Evolutionary conservation across 257 asterid genomes (phyloP), one percentile per base, ranked within the genome.

Genomic region (Nicotiana knightiana): DNA sequence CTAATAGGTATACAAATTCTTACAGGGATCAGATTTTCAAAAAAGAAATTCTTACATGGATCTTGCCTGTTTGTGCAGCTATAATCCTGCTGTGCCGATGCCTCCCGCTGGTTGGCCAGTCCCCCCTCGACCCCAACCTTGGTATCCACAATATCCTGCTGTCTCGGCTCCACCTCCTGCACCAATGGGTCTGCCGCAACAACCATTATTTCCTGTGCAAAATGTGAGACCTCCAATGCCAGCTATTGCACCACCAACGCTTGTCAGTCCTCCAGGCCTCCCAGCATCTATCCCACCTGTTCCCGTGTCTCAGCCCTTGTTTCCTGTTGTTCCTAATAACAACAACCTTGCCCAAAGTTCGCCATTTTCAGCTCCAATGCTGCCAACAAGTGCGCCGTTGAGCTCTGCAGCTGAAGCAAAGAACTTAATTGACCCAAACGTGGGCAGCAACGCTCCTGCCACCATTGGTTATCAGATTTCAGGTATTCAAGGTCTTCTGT

Each of bases 181-280:
- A 43, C 91, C 91, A 33, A 63, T 86, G 81, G 97, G 96, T 79
- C 46, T 90, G 90, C 92, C 93, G 26, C 95, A 88, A 68, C 97
- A 91, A 83, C 99, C 99, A 35, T 77, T 95, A 85, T 95, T 95
- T 84, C 97, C 99, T 73, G 92, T 95, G 81, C 99, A 93, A 85
- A 92, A 89, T 83, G 79, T 84, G 68, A 90, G 93, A 83, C 91
- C 90, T 21, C 87, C 89, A 59, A 73, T 89, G 89, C 89, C 91
- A 62, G 82, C 93, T 79, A 80, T 89, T 76, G 84, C 91, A 24
- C 88, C 93, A 7, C 87, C 90, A 12, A 85, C 79, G 78, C 97
- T 86, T 78, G 86, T 89, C 39, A 81, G 91, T 84, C 97, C 99
- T 84, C 97, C 97, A 13, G 96, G 97, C 62, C 82, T 93, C 83